phyloP scores from a whole-genome alignment of 2,329 filamentous ascomycete species.

The Coleophoma cylindrospora region DNA sequence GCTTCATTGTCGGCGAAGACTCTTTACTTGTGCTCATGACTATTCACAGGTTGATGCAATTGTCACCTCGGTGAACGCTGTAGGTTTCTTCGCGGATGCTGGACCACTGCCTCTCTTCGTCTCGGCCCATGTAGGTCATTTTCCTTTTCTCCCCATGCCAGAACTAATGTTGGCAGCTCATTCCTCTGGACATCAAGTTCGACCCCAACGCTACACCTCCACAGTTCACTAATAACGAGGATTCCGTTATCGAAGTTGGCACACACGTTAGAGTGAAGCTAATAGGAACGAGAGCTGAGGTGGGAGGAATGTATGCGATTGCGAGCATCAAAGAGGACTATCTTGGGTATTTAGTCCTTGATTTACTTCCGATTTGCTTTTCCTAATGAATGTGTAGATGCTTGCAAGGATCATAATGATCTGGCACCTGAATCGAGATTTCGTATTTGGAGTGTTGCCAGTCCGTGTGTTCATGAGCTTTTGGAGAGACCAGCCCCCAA shows the following conservation, averaged over 20 bases:
- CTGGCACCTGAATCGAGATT: not conserved
- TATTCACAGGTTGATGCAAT: conserved; percentile 78
- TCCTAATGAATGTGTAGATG: conserved; percentile 1
- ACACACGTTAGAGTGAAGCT: conserved; percentile 93
- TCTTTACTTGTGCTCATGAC: conserved; percentile 12
- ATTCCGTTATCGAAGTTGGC: conserved; percentile 88
- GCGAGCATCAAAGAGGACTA: conserved; percentile 91
- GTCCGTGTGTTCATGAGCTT: too few species aligned
- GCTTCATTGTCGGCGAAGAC: not conserved
- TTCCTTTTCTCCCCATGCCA: not conserved
- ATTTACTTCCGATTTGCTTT: too few species aligned
- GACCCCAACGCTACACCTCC: conserved; percentile 95
- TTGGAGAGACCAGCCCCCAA: too few species aligned
- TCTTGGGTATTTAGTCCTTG: conserved; percentile 47
- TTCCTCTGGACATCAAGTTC: conserved; percentile 87
- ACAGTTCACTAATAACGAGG: conserved; percentile 92
- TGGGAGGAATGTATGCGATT: conserved; percentile 93
- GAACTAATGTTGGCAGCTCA: conserved; percentile 54
- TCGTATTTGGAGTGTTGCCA: too few species aligned
- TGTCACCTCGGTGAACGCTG: conserved; percentile 84
- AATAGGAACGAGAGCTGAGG: conserved; percentile 87
- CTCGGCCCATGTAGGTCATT: conserved; percentile 35
- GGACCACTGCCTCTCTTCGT: conserved; percentile 77
- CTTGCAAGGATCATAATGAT: not conserved
- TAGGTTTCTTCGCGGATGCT: conserved; percentile 85